Percentiles rank a stretch among this genome's conserved stretches.
Conservation (phyloP, 2,329 filamentous ascomycete species). For the Diaporthe citrichinensis region DNA sequence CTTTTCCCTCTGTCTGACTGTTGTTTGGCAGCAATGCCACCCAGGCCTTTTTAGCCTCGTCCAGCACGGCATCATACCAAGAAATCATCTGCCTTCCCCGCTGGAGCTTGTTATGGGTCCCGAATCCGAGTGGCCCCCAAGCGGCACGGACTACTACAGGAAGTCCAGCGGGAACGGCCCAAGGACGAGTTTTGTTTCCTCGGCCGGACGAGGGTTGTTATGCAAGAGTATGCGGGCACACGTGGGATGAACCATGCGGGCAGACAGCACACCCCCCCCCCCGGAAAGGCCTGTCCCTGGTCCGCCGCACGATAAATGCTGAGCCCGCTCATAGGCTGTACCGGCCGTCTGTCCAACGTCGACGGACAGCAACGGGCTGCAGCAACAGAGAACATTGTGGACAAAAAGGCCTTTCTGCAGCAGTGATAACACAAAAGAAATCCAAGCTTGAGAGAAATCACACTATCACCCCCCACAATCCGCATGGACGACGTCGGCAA, state of each 20-base stretch:
- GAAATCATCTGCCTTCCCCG: slow-evolving; percentile 1
- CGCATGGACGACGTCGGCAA: neutral
- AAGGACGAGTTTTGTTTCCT: neutral
- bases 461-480: slow-evolving; percentile 9
- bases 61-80: slow-evolving; percentile 10
- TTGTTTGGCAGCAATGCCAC: neutral
- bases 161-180: neutral
- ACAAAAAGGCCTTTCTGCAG: neutral
- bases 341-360: neutral
- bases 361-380: neutral
- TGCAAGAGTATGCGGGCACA: slow-evolving; percentile 13
- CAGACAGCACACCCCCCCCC: neutral
- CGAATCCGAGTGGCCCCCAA: neutral
- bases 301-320: neutral
- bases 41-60: neutral
- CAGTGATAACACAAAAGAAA: neutral
- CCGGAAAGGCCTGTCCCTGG: neutral
- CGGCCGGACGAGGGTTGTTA: neutral
- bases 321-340: neutral
- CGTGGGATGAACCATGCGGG: slow-evolving; percentile 23
- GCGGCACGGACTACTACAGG: neutral
- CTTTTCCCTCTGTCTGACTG: neutral
- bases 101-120: slow-evolving; percentile 28
- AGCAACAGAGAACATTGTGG: neutral
- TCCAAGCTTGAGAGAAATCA: neutral